Evolutionary conservation across 768 basidiomycete genomes (phyloP), one percentile per base, ranked within the genome.

Genomic region (Leccinum ochraceum): DNA sequence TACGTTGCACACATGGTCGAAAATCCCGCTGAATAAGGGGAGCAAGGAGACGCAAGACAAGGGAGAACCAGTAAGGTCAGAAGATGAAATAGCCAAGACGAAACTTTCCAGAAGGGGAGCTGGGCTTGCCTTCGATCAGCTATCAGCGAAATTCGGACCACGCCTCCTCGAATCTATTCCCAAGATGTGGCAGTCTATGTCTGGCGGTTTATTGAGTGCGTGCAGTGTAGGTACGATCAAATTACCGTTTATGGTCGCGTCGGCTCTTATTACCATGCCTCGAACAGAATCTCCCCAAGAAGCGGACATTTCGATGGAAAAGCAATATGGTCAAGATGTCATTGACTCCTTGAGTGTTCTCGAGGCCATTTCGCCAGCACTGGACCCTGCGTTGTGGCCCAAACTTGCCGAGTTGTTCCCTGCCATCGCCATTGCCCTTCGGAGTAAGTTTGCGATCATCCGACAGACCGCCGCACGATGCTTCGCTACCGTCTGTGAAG

Each of bases 181-280:
- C 2, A 93, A 86, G 65, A 90, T 98, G 82, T 98, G 96, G 95
- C 87, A 90, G 53, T 94, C 91, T 5, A 93, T 97, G 86, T 87
- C 86, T 14, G 88, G 88, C 24, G 88, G 91, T 24, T 71, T 97
- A 39, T 66, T 89, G 50, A 84, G 83, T 56, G 83, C 87, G 24
- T 94, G 89, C 64, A 77, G 79, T 46, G 72, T 80, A 37, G 86
- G 94, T 94, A 71, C 49, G 85, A 42, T 14, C 24, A 50, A 11
- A n/a, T 42, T 46, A 48, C 61, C 7, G 13, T 6, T 34, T 26
- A 53, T 20, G 4, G 32, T 39, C 16, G 11, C 28, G 28, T 37
- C 28, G 5, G 50, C 50, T 36, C 58, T 55, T 34, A 60, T 49
- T 37, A 39, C 16, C 22, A 16, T 66, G 6, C 36, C 52, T 59